Evolutionary conservation across 495 filamentous ascomycete species (phyloP), one percentile per base, ranked within the genome.

Genomic region (Choiromyces venosus): DNA sequence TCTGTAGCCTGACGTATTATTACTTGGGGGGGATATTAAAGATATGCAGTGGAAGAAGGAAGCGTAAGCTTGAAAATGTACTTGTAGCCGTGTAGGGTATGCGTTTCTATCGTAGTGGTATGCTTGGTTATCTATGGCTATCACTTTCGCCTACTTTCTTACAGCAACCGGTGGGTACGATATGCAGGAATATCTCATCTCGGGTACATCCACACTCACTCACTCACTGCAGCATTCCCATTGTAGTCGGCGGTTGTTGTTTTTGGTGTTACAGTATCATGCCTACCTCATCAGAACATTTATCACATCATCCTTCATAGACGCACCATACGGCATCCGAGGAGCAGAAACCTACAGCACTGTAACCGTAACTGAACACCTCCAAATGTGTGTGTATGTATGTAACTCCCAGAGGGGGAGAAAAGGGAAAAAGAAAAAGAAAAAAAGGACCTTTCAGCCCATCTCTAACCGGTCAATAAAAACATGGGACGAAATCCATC

Each of bases 401-500:
- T n/a, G n/a, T n/a, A n/a, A n/a, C n/a, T n/a, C n/a, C n/a, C n/a
- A n/a, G n/a, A n/a, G n/a, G n/a, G n/a, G n/a, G n/a, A n/a, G n/a
- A n/a, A n/a, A n/a, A n/a, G n/a, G n/a, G n/a, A 29, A 56, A 8
- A 9, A 1, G 10, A 29, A 56, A n/a, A 56, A 56, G 8, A 16
- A 40, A 40, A 40, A 0, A 52, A n/a, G 25, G 7, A 25, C 46
- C 9, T 14, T 29, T 56, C 46, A 56, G n/a, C 46, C 46, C 46
- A n/a, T n/a, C n/a, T n/a, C n/a, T n/a, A n/a, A n/a, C n/a, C n/a
- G n/a, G n/a, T 56, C 46, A 56, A 56, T n/a, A n/a, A 40, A 56
- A 56, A 56, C n/a, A 56, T 56, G 46, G 46, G 46, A 56, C n/a
- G 46, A 56, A 56, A 56, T 56, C n/a, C n/a, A 29, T 29, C 46